Percentiles rank a stretch among this genome's conserved stretches.
These are phyloP conservation scores for Xylaria sp. DNA, from an alignment of 2,329 filamentous ascomycete species.

Conservation along the genomic window DNA sequence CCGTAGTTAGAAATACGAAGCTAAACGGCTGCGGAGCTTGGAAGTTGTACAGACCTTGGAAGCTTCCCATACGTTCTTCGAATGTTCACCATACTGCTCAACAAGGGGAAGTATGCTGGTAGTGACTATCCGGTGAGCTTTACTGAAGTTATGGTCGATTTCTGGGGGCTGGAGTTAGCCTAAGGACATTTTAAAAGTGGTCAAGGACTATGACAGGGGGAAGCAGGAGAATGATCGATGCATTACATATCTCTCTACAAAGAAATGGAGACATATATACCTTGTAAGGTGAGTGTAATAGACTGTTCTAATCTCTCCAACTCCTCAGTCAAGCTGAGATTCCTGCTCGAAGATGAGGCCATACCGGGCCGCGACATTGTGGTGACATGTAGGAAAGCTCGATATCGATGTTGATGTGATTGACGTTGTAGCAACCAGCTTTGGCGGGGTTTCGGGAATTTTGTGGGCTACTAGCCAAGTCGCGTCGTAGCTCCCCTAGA, in stretches of 20 bases:
- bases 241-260: too few species aligned
- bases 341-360: constrained; percentile 53
- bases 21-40: background rate
- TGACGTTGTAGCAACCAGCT: background rate
- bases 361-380: constrained; percentile 57
- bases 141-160: constrained; percentile 98
- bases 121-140: constrained; percentile 94
- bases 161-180: constrained; percentile 58
- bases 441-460: constrained; percentile 24
- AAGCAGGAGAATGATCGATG: background rate
- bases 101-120: constrained; percentile 91
- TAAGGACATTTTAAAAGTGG: background rate
- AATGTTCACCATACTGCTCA: constrained; percentile 94
- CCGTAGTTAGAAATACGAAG: constrained; percentile 16
- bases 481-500: constrained; percentile 20
- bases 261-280: constrained; percentile 50
- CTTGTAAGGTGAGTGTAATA: constrained; percentile 94
- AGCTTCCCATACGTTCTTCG: constrained; percentile 92
- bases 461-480: constrained; percentile 20
- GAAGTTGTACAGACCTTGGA: constrained; percentile 70
- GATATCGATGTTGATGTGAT: constrained; percentile 1
- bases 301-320: constrained; percentile 95
- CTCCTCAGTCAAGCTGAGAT: constrained; percentile 87
- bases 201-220: background rate
- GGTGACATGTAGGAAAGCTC: background rate